A percentile compares a stretch with the other conserved stretches of the same genome.
phyloP scores from a whole-genome alignment of 352 stramenopile genomes.

The Globisporangium megalacanthum region DNA sequence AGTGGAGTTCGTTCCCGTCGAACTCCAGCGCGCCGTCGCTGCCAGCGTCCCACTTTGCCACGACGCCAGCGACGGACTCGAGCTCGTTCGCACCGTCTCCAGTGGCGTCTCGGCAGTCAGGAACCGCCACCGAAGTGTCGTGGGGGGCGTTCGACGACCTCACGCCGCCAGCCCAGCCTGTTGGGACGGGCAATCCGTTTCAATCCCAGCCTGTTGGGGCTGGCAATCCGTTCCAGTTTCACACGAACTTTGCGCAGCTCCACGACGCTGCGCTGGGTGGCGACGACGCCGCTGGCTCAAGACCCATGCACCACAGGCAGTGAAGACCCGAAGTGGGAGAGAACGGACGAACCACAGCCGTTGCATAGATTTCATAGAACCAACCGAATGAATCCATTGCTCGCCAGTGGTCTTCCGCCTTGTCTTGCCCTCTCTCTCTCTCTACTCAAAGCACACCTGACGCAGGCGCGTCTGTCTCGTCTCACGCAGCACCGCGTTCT shows the following conservation, averaged over 20 bases:
- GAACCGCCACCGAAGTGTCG: not conserved
- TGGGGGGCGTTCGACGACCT: conserved; percentile 12
- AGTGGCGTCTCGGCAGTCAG: not conserved
- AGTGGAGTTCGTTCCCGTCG: conserved; percentile 2
- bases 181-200: conserved; percentile 3
- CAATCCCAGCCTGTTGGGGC: not conserved
- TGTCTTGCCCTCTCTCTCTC: conserved; percentile 1
- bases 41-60: conserved; percentile 6
- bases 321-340: too few species aligned
- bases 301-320: not conserved
- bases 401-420: not conserved
- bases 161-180: not conserved
- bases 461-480: conserved; percentile 20
- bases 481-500: conserved; percentile 31
- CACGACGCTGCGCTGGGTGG: conserved; percentile 19
- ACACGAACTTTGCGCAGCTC: conserved; percentile 18
- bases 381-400: not conserved
- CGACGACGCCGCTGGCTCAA: not conserved
- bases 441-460: conserved; percentile 13
- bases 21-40: not conserved
- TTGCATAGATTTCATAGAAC: not conserved
- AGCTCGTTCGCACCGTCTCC: not conserved
- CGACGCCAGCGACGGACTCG: conserved; percentile 1
- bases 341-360: too few species aligned
- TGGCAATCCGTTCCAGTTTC: conserved; percentile 11